phyloP scores from a whole-genome alignment of 1,139 yeast species.

The Sugiyamaella paludigena region DNA sequence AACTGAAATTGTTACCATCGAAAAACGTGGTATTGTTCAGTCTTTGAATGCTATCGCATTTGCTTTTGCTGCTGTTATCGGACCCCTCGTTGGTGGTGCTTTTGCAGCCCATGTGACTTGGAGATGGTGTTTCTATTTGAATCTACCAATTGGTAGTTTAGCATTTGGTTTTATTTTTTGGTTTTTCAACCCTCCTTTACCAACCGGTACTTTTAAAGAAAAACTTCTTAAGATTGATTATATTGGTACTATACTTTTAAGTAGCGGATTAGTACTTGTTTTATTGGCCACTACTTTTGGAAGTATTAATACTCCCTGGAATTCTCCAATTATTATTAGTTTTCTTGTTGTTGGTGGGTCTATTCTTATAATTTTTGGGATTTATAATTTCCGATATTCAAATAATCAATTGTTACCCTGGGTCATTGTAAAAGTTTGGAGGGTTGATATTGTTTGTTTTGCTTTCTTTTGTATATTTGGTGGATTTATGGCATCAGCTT shows the following conservation, averaged over 20 bases:
- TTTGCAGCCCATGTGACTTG: conserved; percentile 61
- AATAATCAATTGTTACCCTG: no score
- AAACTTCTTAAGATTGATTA: conserved; percentile 48
- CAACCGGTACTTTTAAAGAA: conserved; percentile 42
- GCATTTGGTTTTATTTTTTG: conserved; percentile 45
- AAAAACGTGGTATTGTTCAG: conserved; percentile 49
- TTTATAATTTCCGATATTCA: no score
- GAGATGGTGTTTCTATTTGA: conserved; percentile 80
- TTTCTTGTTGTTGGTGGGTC: conserved; percentile 54
- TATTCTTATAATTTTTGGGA: conserved; percentile 40
- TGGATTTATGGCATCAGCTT: background rate
- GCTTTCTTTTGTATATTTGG: background rate
- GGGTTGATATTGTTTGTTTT: no score
- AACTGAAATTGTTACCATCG: conserved; percentile 58
- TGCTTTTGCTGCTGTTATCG: conserved; percentile 57
- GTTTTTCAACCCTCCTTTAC: conserved; percentile 47
- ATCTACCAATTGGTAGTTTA: conserved; percentile 63
- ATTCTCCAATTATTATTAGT: conserved; percentile 16
- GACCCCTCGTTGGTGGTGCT: conserved; percentile 71
- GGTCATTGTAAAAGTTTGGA: no score
- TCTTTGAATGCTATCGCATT: conserved; percentile 50
- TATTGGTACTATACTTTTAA: conserved; percentile 42
- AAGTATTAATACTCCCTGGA: background rate
- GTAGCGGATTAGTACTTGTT: background rate
- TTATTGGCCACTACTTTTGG: background rate